These are phyloP conservation scores for Moricandia arvensis DNA, from an alignment of 345 rosid species.

Conservation along the genomic window DNA sequence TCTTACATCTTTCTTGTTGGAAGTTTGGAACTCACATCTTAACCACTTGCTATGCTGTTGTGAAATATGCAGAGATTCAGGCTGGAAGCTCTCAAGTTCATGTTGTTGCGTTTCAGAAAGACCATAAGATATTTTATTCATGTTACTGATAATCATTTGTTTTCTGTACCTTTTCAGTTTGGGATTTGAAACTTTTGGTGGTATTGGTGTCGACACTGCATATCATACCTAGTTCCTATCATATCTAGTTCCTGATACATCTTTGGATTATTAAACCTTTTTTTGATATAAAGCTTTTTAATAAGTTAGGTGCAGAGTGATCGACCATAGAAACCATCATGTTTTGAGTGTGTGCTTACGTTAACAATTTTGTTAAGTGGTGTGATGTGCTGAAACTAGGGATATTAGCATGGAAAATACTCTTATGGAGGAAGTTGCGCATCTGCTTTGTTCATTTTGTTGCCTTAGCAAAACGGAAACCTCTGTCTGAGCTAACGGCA, in stretches of 20 bases:
- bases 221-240: conserved; percentile 4
- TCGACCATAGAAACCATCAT: not conserved
- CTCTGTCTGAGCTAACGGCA: not conserved
- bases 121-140: conserved; percentile 24
- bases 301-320: not conserved
- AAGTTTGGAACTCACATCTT: conserved; percentile 99
- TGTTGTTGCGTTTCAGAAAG: conserved; percentile 27
- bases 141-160: conserved; percentile 36
- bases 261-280: not conserved
- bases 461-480: not conserved
- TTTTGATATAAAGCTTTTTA: not conserved
- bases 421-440: conserved; percentile 8
- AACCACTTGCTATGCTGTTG: conserved; percentile 95
- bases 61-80: conserved; percentile 93
- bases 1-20: conserved; percentile 98
- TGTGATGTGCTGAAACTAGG: conserved; percentile 3
- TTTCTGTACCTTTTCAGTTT: conserved; percentile 24
- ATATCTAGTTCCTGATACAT: not conserved
- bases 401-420: conserved; percentile 4
- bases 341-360: not conserved
- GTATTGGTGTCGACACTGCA: conserved; percentile 13
- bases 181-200: conserved; percentile 14
- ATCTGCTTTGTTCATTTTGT: not conserved
- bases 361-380: conserved; percentile 18
- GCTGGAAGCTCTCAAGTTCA: conserved; percentile 45